A percentile compares a stretch with the other conserved stretches of the same genome.
Conservation (phyloP, 2,329 filamentous ascomycete species). For the Grosmannia penicillata region DNA sequence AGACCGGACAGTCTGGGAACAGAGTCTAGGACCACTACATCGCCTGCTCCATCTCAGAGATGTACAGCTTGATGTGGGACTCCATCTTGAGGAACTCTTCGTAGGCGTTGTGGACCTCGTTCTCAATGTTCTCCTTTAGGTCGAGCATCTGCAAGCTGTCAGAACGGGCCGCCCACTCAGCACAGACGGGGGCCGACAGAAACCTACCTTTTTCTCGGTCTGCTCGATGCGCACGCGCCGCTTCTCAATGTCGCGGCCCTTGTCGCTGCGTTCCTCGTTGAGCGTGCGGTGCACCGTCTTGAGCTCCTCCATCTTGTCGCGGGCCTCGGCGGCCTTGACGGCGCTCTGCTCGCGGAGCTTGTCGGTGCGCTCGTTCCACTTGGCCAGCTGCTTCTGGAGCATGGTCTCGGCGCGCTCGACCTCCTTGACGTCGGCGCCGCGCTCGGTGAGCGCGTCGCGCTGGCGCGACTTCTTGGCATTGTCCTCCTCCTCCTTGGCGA, state of each 20-base stretch:
- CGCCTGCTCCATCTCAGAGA: slow-evolving; percentile 96
- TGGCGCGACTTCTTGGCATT: slow-evolving; percentile 66
- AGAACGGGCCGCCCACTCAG: slow-evolving; percentile 3
- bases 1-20: no score
- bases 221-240: slow-evolving; percentile 89
- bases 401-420: slow-evolving; percentile 79
- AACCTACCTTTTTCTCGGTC: slow-evolving; percentile 86
- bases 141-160: slow-evolving; percentile 65
- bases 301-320: slow-evolving; percentile 82
- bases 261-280: slow-evolving; percentile 71
- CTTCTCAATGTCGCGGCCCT: slow-evolving; percentile 83
- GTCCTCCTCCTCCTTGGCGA: slow-evolving; percentile 86
- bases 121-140: slow-evolving; percentile 93
- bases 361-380: slow-evolving; percentile 78
- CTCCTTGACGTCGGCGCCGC: slow-evolving; percentile 78
- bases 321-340: slow-evolving; percentile 67
- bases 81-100: slow-evolving; percentile 98
- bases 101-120: slow-evolving; percentile 76
- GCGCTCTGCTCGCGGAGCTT: slow-evolving; percentile 67
- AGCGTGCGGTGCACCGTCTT: slow-evolving; percentile 64
- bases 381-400: slow-evolving; percentile 67
- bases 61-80: slow-evolving; percentile 91
- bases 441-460: slow-evolving; percentile 73
- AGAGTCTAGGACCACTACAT: slow-evolving; percentile 27
- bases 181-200: not conserved